Conservation (phyloP, 148 eudicot species). For the Beta vulgaris region DNA sequence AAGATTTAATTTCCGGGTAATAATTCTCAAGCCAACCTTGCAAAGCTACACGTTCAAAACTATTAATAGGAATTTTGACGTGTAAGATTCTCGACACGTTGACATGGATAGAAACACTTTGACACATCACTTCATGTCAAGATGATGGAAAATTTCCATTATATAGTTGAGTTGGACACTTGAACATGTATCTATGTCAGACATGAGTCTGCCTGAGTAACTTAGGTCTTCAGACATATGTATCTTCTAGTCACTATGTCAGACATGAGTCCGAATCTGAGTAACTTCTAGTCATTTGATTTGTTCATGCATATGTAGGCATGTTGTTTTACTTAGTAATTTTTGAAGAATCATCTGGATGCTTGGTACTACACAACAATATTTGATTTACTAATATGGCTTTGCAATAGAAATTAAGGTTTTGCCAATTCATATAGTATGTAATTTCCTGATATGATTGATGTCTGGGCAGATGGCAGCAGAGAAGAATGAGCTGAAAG, state of each 20-base stretch:
- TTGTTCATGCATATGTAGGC: neutral
- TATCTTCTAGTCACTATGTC: no score
- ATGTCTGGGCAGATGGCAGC: constrained; percentile 41
- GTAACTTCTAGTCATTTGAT: neutral
- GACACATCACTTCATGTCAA: no score
- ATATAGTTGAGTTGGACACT: no score
- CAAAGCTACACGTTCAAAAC: neutral
- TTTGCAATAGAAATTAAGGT: neutral
- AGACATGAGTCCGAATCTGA: no score
- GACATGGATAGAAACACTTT: no score
- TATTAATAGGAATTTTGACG: neutral
- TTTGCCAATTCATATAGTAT: neutral
- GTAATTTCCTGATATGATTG: neutral
- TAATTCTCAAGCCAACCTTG: neutral
- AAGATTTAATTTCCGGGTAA: neutral
- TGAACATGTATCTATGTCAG: no score
- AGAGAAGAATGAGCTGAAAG: constrained; percentile 72
- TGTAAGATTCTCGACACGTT: no score
- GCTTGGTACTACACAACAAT: neutral
- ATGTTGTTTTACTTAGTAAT: neutral
- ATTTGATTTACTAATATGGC: neutral
- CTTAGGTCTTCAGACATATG: no score
- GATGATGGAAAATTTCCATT: no score
- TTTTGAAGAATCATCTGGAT: neutral
- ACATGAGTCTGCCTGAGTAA: no score